phyloP scores from a whole-genome alignment of 2,329 filamentous ascomycete genomes.

The Conoideocrella luteorostrata region DNA sequence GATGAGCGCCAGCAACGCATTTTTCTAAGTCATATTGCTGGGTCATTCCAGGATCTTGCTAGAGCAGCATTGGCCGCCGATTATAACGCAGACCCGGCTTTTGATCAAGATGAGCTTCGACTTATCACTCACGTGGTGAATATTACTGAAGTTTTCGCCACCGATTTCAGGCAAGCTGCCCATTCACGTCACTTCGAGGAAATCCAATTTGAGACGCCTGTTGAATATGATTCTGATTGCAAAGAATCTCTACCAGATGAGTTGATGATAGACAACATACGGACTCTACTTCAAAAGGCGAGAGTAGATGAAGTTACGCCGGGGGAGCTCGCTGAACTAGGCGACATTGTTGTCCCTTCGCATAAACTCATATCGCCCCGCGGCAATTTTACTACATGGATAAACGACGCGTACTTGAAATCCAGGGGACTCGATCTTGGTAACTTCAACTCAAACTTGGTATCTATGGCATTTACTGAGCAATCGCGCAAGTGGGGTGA shows the following conservation, averaged over 20 bases:
- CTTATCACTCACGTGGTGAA: slow-evolving; percentile 5
- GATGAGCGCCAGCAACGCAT: slow-evolving; percentile 1
- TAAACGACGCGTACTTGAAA: slow-evolving; percentile 11
- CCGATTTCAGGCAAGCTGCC: too few species aligned
- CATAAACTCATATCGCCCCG: too few species aligned
- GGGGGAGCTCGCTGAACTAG: too few species aligned
- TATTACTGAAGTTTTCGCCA: neutral
- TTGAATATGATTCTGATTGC: neutral
- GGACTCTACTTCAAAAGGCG: too few species aligned
- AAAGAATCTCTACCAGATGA: too few species aligned
- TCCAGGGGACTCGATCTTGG: slow-evolving; percentile 11
- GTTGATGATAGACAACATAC: too few species aligned
- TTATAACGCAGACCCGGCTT: neutral
- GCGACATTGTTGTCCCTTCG: too few species aligned
- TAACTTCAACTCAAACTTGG: slow-evolving; percentile 29
- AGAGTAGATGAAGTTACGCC: too few species aligned
- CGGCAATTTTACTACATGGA: slow-evolving; percentile 18
- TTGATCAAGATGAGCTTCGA: neutral
- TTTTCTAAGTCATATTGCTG: slow-evolving; percentile 2
- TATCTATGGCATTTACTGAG: slow-evolving; percentile 41
- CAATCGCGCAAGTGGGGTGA: slow-evolving; percentile 48
- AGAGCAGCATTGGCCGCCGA: slow-evolving; percentile 2
- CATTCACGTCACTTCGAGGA: too few species aligned
- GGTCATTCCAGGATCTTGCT: slow-evolving; percentile 1
- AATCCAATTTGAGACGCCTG: neutral